These are phyloP conservation scores for Phytopythium ostracodes DNA, from an alignment of 352 stramenopile genomes.

Conservation along the genomic window DNA sequence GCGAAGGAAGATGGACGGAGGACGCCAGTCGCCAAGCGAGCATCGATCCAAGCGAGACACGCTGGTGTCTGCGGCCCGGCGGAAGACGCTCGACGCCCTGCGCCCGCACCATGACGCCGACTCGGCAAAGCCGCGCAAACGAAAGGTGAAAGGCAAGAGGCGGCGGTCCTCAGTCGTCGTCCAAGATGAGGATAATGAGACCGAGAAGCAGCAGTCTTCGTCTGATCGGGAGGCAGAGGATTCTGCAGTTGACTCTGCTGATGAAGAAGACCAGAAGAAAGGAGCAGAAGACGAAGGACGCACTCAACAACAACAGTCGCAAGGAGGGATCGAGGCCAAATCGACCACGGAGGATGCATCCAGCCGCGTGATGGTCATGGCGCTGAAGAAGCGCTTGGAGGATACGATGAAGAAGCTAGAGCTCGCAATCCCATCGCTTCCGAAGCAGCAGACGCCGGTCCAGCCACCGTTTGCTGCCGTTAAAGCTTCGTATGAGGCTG, in stretches of 20 bases:
- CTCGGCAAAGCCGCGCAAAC: background rate
- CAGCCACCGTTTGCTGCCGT: slow-evolving; percentile 16
- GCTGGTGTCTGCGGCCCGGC: slow-evolving; percentile 2
- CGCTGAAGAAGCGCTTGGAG: slow-evolving; percentile 12
- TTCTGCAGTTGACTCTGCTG: background rate
- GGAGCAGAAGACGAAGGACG: background rate
- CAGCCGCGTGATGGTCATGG: background rate
- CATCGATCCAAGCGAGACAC: slow-evolving; percentile 10
- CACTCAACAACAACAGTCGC: background rate
- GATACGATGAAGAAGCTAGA: slow-evolving; percentile 19
- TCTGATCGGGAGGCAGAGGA: background rate
- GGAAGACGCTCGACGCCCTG: background rate
- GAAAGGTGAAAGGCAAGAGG: slow-evolving; percentile 2
- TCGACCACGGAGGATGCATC: background rate
- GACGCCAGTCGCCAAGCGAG: background rate
- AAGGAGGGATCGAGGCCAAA: background rate
- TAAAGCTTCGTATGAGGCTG: slow-evolving; percentile 33
- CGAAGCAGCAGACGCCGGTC: background rate
- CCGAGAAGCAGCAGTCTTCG: background rate
- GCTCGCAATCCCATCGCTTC: slow-evolving; percentile 17
- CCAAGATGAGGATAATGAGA: background rate
- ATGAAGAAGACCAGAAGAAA: background rate
- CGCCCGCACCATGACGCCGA: background rate
- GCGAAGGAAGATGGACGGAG: slow-evolving; percentile 1
- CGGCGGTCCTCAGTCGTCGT: background rate